Conservation (phyloP, 805 yeast species). For the Myxozyma neotropica region DNA sequence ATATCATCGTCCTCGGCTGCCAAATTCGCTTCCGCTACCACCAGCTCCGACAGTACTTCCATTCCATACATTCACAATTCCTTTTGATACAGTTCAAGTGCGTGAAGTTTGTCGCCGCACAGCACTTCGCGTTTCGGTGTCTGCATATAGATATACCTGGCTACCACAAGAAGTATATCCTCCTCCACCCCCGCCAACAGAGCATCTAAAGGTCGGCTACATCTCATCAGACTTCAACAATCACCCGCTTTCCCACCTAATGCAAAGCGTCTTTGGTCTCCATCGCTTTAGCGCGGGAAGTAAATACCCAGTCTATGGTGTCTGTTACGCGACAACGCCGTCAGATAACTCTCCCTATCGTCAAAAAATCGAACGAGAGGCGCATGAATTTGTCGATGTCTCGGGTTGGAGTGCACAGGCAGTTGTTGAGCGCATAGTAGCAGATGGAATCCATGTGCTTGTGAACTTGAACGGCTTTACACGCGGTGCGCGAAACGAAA, state of each 20-base stretch:
- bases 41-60: conserved; percentile 41
- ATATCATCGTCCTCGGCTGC: conserved; percentile 35
- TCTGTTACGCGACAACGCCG: conserved; percentile 40
- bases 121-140: conserved; percentile 38
- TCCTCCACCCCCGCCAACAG: conserved; percentile 40
- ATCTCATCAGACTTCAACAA: conserved; percentile 42
- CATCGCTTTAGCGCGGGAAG: conserved; percentile 34
- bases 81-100: conserved; percentile 37
- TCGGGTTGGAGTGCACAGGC: conserved; percentile 36
- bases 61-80: conserved; percentile 43
- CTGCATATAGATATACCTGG: conserved; percentile 38
- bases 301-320: conserved; percentile 32
- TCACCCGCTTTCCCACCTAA: conserved; percentile 43
- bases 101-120: conserved; percentile 37
- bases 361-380: conserved; percentile 36
- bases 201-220: conserved; percentile 40
- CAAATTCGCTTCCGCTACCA: conserved; percentile 37
- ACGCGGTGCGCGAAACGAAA: conserved; percentile 42
- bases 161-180: conserved; percentile 38
- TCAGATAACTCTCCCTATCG: conserved; percentile 40
- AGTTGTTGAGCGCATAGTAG: conserved; percentile 36
- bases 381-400: conserved; percentile 38
- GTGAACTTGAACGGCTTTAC: conserved; percentile 44
- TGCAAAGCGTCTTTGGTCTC: conserved; percentile 43
- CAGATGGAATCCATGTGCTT: conserved; percentile 41